Evolutionary conservation across 768 basidiomycete species (phyloP).

Genomic region (Cubamyces sp.): DNA sequence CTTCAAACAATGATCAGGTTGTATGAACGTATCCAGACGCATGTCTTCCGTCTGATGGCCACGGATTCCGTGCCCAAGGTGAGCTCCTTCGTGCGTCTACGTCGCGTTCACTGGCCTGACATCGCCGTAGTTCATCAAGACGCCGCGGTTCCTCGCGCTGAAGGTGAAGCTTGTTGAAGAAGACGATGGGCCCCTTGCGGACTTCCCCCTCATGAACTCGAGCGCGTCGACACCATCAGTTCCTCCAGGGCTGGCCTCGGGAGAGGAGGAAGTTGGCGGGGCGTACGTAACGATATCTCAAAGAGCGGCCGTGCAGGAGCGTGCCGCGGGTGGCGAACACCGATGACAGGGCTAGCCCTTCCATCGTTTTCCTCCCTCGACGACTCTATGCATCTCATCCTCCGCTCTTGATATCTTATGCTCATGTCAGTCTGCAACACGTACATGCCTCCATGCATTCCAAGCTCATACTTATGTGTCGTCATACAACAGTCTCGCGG

Average conservation of each 20-base stretch:
- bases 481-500: constrained; percentile 25
- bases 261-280: constrained; percentile 74
- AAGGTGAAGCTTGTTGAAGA: constrained; percentile 80
- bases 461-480: constrained; percentile 19
- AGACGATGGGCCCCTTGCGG: constrained; percentile 57
- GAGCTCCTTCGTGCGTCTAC: constrained; percentile 22
- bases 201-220: constrained; percentile 41
- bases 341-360: constrained; percentile 19
- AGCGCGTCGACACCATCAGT: constrained; percentile 49
- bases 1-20: constrained; percentile 90
- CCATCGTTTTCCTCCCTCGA: constrained; percentile 2
- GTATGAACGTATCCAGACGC: constrained; percentile 95
- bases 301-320: constrained; percentile 68
- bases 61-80: constrained; percentile 99
- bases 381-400: constrained; percentile 26
- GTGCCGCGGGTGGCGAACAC: constrained; percentile 38
- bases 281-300: constrained; percentile 88
- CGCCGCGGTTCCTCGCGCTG: constrained; percentile 77
- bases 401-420: constrained; percentile 28
- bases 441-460: constrained; percentile 23
- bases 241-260: constrained; percentile 65
- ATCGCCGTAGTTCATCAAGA: constrained; percentile 78
- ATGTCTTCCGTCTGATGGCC: constrained; percentile 97
- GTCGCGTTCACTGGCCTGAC: constrained; percentile 13
- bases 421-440: constrained; percentile 28